Percentiles rank a stretch among this genome's conserved stretches.
phyloP scores from a whole-genome alignment of 2,329 filamentous ascomycete species.

The Simplicillium sp. region DNA sequence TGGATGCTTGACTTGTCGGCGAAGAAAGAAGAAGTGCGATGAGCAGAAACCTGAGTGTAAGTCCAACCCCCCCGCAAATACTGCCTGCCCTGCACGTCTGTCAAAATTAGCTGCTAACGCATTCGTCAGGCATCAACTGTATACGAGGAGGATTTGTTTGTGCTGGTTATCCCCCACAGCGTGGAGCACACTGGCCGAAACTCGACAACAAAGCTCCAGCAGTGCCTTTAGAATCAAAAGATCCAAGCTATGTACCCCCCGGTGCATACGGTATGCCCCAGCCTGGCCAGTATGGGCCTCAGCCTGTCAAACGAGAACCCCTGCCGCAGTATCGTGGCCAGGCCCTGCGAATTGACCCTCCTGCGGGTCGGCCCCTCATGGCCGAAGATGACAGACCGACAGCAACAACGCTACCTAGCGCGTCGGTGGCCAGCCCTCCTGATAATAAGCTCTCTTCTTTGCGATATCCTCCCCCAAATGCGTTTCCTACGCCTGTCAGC shows the following conservation, averaged over 20 bases:
- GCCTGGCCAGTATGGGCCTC: slow-evolving; percentile 25
- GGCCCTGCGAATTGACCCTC: slow-evolving; percentile 52
- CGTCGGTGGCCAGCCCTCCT: slow-evolving; percentile 47
- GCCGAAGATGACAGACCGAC: slow-evolving; percentile 50
- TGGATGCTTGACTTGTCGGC: slow-evolving; percentile 84
- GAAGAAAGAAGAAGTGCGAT: slow-evolving; percentile 96
- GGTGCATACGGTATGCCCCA: slow-evolving; percentile 55
- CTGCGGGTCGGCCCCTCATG: slow-evolving; percentile 44
- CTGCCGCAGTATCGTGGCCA: slow-evolving; percentile 52
- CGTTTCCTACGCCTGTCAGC: slow-evolving; percentile 55
- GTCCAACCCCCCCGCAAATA: slow-evolving; percentile 20
- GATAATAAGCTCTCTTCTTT: slow-evolving; percentile 54
- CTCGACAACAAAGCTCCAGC: slow-evolving; percentile 58
- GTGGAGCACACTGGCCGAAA: slow-evolving; percentile 66
- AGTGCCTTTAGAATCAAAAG: slow-evolving; percentile 77
- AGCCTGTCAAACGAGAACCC: slow-evolving; percentile 43
- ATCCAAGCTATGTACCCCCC: slow-evolving; percentile 52
- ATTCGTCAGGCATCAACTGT: slow-evolving; percentile 68
- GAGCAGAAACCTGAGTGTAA: slow-evolving; percentile 87
- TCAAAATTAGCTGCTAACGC: not conserved
- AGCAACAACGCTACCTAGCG: slow-evolving; percentile 49
- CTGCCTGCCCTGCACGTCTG: not conserved
- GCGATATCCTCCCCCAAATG: slow-evolving; percentile 43
- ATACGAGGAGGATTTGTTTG: slow-evolving; percentile 83
- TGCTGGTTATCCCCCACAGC: slow-evolving; percentile 78